These are phyloP conservation scores for Adansonia grandidieri DNA, from an alignment of 441 rosid genomes.

Conservation along the genomic window DNA sequence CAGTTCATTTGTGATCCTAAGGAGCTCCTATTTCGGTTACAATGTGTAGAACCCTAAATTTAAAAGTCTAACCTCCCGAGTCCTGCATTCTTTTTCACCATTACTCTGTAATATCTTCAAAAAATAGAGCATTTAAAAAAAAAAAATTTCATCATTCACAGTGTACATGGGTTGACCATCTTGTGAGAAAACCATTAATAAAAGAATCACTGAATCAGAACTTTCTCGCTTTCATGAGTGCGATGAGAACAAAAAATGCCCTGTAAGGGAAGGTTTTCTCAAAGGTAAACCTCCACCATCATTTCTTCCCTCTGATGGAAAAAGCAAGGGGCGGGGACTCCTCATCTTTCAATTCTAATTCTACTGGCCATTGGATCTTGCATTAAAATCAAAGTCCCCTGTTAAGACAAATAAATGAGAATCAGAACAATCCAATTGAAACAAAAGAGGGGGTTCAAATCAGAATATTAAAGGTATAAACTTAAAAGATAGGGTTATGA, in stretches of 20 bases:
- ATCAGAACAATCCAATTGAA: slow-evolving; percentile 30
- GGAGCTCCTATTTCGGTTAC: slow-evolving; percentile 42
- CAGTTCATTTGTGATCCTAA: slow-evolving; percentile 36
- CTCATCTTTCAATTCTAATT: slow-evolving; percentile 38
- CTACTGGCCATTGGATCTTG: slow-evolving; percentile 35
- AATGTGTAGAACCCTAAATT: slow-evolving; percentile 32
- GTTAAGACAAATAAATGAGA: slow-evolving; percentile 31
- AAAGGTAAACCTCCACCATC: slow-evolving; percentile 31
- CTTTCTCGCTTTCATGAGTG: slow-evolving; percentile 17
- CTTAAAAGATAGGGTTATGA: neutral
- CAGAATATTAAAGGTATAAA: neutral
- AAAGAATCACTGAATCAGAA: neutral
- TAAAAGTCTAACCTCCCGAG: slow-evolving; percentile 26
- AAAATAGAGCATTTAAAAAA: slow-evolving; percentile 28
- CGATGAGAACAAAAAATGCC: slow-evolving; percentile 21
- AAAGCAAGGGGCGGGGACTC: slow-evolving; percentile 30
- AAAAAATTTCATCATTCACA: slow-evolving; percentile 26
- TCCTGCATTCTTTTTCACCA: slow-evolving; percentile 28
- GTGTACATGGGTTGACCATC: slow-evolving; percentile 37
- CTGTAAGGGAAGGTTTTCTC: slow-evolving; percentile 24
- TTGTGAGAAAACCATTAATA: slow-evolving; percentile 18
- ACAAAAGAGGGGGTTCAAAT: neutral
- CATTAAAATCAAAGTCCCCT: slow-evolving; percentile 18
- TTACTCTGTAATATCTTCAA: slow-evolving; percentile 23
- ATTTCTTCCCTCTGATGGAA: slow-evolving; percentile 23